Evolutionary conservation across 345 rosid genomes (phyloP).

Genomic region (Lagerstroemia speciosa): DNA sequence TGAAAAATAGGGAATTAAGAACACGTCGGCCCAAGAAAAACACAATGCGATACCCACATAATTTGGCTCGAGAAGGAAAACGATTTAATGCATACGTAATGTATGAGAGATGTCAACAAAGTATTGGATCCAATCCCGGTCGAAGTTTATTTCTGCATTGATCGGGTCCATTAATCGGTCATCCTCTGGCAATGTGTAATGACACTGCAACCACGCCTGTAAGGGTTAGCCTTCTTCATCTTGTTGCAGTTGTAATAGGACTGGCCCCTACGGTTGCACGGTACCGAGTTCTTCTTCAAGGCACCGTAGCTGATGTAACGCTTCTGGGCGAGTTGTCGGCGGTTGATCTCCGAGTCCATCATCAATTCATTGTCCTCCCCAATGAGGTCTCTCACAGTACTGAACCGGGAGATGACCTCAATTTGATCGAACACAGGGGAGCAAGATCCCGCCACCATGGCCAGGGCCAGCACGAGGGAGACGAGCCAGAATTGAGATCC

Average conservation of each 20-base stretch:
- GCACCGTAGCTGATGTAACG: constrained; percentile 39
- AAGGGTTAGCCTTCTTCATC: constrained; percentile 36
- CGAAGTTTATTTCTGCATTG: neutral
- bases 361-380: constrained; percentile 6
- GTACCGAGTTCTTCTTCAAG: constrained; percentile 24
- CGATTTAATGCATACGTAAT: neutral
- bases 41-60: neutral
- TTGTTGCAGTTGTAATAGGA: constrained; percentile 44
- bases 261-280: constrained; percentile 34
- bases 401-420: neutral
- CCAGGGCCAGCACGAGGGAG: constrained; percentile 7
- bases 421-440: neutral
- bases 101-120: neutral
- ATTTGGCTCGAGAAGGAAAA: neutral
- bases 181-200: constrained; percentile 35
- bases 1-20: neutral
- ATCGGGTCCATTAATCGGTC: constrained; percentile 2
- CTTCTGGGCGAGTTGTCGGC: constrained; percentile 12
- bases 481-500: constrained; percentile 2
- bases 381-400: constrained; percentile 4
- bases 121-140: neutral
- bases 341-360: constrained; percentile 7
- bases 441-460: constrained; percentile 10
- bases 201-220: constrained; percentile 42
- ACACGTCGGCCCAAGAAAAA: neutral